Conservation (phyloP, 257 asterid species). For the Fraxinus cuspidata region DNA sequence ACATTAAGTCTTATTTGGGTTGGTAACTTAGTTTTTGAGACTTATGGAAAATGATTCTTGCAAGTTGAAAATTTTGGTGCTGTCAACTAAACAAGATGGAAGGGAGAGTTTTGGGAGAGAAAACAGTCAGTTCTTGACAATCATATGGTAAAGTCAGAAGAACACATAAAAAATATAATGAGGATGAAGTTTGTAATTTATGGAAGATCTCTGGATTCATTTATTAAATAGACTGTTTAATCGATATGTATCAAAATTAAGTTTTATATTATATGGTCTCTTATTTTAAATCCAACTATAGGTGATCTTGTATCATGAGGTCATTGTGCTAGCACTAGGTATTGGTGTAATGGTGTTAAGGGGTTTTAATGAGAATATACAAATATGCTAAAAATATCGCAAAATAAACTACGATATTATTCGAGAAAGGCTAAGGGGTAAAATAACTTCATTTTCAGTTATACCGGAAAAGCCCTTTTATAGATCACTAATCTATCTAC, state of each 20-base stretch:
- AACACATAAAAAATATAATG: neutral
- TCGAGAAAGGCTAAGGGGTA: neutral
- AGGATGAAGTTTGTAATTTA: conserved; percentile 5
- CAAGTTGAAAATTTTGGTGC: neutral
- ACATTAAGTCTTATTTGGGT: neutral
- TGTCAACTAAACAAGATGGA: neutral
- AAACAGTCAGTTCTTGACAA: conserved; percentile 4
- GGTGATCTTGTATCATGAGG: too few relatives aligned
- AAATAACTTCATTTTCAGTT: neutral
- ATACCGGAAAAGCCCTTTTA: neutral
- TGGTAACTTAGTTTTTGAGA: neutral
- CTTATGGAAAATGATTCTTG: neutral
- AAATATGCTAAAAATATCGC: neutral
- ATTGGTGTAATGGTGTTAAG: neutral
- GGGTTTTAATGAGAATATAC: neutral
- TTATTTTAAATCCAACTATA: too few relatives aligned
- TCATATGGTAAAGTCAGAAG: neutral
- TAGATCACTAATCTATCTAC: too few relatives aligned
- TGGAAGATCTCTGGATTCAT: neutral
- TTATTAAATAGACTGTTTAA: neutral
- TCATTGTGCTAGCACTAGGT: too few relatives aligned
- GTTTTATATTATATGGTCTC: too few relatives aligned
- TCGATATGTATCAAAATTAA: neutral
- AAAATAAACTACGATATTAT: neutral
- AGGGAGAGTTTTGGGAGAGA: neutral